Percentiles rank a stretch among this genome's conserved stretches.
These are phyloP conservation scores for Mycosphaerella arachidis DNA, from an alignment of 2,329 filamentous ascomycete species.

Conservation along the genomic window DNA sequence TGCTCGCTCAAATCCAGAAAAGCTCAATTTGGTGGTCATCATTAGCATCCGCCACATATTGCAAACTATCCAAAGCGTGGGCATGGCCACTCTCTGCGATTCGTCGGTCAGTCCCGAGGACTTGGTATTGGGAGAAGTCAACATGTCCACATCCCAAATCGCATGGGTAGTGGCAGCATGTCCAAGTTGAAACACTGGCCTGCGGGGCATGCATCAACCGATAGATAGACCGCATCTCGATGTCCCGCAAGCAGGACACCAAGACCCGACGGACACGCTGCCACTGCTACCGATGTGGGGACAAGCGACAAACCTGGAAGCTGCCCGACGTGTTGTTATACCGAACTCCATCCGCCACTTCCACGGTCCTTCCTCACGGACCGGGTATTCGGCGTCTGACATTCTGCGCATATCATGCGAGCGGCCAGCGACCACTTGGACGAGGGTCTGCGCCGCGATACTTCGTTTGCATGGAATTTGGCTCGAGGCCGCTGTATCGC, in stretches of 20 bases:
- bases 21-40: background rate
- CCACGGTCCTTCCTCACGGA: background rate
- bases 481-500: background rate
- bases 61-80: background rate
- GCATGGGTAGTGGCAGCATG: background rate
- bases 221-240: background rate
- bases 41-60: background rate
- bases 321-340: background rate
- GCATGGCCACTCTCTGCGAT: conserved; percentile 3
- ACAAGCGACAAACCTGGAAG: background rate
- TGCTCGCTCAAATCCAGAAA: background rate
- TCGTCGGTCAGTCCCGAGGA: background rate
- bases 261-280: background rate
- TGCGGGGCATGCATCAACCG: background rate
- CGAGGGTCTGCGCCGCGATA: background rate
- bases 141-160: background rate
- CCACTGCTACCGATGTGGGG: background rate
- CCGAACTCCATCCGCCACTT: background rate
- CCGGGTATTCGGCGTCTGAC: background rate
- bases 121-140: background rate
- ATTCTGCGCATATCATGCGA: background rate
- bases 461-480: background rate
- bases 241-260: background rate
- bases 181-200: background rate
- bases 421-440: background rate